phyloP scores from a whole-genome alignment of 192 early-diverging fungal species.

The Ramicandelaber brevisporus region DNA sequence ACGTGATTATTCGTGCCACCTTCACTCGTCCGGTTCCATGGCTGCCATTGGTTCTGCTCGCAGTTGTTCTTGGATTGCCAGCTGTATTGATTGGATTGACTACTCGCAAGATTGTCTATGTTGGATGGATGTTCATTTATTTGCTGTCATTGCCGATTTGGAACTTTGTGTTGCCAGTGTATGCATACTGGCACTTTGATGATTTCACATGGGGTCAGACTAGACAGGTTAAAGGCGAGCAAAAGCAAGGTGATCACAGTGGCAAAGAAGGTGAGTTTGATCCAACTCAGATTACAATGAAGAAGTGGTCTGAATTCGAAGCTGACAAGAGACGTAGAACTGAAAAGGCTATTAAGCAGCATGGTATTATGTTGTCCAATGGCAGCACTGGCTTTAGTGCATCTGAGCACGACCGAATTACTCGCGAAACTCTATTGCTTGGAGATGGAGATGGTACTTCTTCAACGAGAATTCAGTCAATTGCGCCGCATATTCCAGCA shows the following conservation, averaged over 20 bases:
- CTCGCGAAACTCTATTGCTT: too few relatives aligned
- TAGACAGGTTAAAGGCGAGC: constrained; percentile 34
- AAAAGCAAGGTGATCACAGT: constrained; percentile 29
- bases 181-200: constrained; percentile 73
- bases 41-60: constrained; percentile 40
- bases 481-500: too few relatives aligned
- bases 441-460: too few relatives aligned
- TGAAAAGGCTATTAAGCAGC: too few relatives aligned
- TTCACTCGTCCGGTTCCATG: constrained; percentile 19
- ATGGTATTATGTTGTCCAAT: too few relatives aligned
- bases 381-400: too few relatives aligned
- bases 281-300: constrained; percentile 43
- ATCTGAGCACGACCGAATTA: too few relatives aligned
- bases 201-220: constrained; percentile 74
- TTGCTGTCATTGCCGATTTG: constrained; percentile 43
- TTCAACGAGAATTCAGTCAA: too few relatives aligned
- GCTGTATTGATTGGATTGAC: constrained; percentile 61
- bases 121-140: constrained; percentile 67
- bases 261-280: constrained; percentile 49
- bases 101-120: constrained; percentile 46
- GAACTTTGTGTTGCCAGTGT: constrained; percentile 52
- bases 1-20: constrained; percentile 43
- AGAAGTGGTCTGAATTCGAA: constrained; percentile 49
- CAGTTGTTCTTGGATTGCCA: constrained; percentile 46
- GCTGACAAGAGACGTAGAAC: constrained; percentile 22